Conservation (phyloP, 129 eudicot genomes). For the Helichrysum umbraculigerum region DNA sequence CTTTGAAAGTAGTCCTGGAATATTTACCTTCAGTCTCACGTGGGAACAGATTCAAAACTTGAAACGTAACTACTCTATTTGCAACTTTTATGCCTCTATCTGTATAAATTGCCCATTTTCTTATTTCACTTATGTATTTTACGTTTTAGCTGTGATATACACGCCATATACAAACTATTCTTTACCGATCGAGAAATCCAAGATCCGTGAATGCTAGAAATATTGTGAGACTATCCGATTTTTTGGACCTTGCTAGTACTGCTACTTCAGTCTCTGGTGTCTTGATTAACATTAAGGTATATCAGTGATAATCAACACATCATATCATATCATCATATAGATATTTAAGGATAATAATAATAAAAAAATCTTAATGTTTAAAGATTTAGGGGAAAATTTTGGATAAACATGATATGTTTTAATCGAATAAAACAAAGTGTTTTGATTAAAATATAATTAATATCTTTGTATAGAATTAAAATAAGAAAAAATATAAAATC, state of each 20-base stretch:
- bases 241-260: slow-evolving; percentile 55
- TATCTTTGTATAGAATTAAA: no score
- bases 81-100: not conserved
- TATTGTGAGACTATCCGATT: slow-evolving; percentile 51
- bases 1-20: slow-evolving; percentile 45
- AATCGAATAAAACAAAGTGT: no score
- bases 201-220: slow-evolving; percentile 48
- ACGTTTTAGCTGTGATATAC: not conserved
- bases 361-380: no score
- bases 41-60: slow-evolving; percentile 59
- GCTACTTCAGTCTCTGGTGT: slow-evolving; percentile 76
- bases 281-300: slow-evolving; percentile 80
- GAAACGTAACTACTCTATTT: not conserved
- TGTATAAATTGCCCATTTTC: not conserved
- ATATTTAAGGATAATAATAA: no score
- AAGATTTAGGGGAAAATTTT: no score
- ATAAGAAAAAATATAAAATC: no score
- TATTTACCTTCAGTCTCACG: slow-evolving; percentile 63
- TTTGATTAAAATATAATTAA: no score
- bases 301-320: slow-evolving; percentile 18
- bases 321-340: not conserved
- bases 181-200: slow-evolving; percentile 68
- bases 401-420: no score
- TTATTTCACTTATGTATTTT: not conserved
- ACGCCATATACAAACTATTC: not conserved